Base-by-base conservation (phyloP, 1,284 basidiomycete genomes). In the Cutaneotrichosporon sp. region DNA sequence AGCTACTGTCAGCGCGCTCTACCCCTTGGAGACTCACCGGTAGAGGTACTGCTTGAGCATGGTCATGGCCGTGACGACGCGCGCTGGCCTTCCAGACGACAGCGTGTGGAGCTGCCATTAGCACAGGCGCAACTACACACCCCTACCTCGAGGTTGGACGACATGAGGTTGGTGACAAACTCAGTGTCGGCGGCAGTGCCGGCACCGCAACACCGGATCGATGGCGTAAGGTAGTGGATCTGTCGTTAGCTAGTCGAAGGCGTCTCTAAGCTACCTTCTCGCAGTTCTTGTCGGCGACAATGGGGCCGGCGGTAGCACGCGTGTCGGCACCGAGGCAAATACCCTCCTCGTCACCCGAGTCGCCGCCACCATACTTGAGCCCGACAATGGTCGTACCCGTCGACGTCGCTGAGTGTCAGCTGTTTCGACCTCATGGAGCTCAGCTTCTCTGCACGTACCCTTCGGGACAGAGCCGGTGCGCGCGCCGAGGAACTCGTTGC, bases 201-300 rank as follows among this genome's bases (percentile, higher is more conserved):
- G 3, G 96, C 96, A 69, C 96, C 96, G 72, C 94, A 97, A 80
- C 96, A 99, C 53, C 94, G 83, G 64, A 99, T 98, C 60, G 84
- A 84, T 55, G 93, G 88, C 9, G 90, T 86, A 69, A 96, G 88
- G 76, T 88, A 98, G 77, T 99, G 96, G 68, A 99, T 99, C 91
- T 96, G 66, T 20, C 9, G 34, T 60, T 21, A 62, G 59, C 36
- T 26, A 17, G 23, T 10, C 10, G 8, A 22, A 14, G 15, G 26
- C n/a, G 18, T 20, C 41, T 2, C 12, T 44, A n/a, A 40, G 49
- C n/a, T 52, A 90, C 91, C 87, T 98, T 98, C 79, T 97, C 94
- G 76, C 94, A 98, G 77, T 97, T 97, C 84, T 97, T 97, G 79
- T 97, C 94, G 1, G 93, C 93, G 14, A 99, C 91, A 64, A 99